Base-by-base conservation (phyloP, 305 asterid genomes). In the Caryopteris hybrid region DNA sequence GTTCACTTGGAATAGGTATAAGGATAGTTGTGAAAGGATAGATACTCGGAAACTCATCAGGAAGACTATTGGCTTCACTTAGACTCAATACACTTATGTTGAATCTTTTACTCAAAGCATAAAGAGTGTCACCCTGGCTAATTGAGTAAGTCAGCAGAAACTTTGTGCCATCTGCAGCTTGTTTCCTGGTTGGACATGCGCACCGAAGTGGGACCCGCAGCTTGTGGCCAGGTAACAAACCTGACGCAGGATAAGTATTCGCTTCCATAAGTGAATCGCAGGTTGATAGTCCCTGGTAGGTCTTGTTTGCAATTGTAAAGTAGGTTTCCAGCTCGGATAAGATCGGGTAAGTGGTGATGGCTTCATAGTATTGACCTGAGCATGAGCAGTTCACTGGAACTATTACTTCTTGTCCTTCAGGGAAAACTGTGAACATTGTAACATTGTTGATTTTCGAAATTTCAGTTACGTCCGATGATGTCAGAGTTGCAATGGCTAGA, bases 21-120 rank as follows among this genome's bases (percentile, higher is more conserved):
- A 85, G 75, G 63, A 85, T 60, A 13, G 95, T 84, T 5, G 92
- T 84, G 76, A 75, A 77, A 67, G 90, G 87, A 76, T 71, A 81
- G 31, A 85, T 42, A 6, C 14, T 12, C 2, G 70, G 45, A 55
- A 16, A 31, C 57, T 79, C 79, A 17, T 70, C 76, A 13, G 68
- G 31, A 29, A 81, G 65, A 12, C 78, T 45, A 64, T 88, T 85
- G 34, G 86, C 84, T 66, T 77, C 85, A 0, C 31, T 50, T 61
- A 82, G 27, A 17, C 47, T 70, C 68, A 0, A 41, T 39, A 31
- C 11, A 38, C 74, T 80, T 20, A 29, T 72, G 11, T 81, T 77
- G 81, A 85, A 88, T 53, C 75, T 77, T 71, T 70, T 55, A 46
- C 85, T 64, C 56, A 88, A 16, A 7, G 21, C 31, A 42, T 31